Percentiles rank a stretch among this genome's conserved stretches.
These are phyloP conservation scores for Pleurozium schreberi DNA, from an alignment of 225 moss, liverwort and hornwort species.

Conservation along the genomic window DNA sequence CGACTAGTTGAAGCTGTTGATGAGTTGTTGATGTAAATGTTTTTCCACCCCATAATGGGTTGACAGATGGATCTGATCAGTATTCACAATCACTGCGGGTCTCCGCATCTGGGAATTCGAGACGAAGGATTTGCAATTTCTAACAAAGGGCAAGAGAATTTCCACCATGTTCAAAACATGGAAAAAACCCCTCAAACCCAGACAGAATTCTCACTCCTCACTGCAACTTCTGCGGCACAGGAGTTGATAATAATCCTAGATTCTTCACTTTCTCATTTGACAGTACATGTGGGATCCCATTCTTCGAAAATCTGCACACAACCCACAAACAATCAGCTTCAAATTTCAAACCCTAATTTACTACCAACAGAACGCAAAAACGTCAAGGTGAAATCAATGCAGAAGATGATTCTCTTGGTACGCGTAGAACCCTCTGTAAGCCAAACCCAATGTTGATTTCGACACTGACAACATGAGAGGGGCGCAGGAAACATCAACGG, in stretches of 20 bases:
- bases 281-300: constrained; percentile 23
- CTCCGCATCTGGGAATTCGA: background rate
- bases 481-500: background rate
- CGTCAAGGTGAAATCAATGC: background rate
- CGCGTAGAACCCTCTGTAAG: background rate
- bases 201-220: background rate
- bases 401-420: background rate
- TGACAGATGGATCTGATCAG: background rate
- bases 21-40: background rate
- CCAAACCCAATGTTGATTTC: background rate
- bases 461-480: background rate
- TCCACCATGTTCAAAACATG: background rate
- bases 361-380: background rate
- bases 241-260: background rate
- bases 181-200: background rate
- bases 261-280: constrained; percentile 29
- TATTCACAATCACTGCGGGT: background rate
- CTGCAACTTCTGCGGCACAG: background rate
- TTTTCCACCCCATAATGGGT: background rate
- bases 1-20: background rate
- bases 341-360: too few relatives aligned
- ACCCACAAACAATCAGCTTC: background rate
- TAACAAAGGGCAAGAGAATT: background rate
- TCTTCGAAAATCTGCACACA: constrained; percentile 38
- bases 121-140: background rate